Base-by-base conservation (phyloP, 345 rosid genomes). In the Eucalyptus leucophloia region DNA sequence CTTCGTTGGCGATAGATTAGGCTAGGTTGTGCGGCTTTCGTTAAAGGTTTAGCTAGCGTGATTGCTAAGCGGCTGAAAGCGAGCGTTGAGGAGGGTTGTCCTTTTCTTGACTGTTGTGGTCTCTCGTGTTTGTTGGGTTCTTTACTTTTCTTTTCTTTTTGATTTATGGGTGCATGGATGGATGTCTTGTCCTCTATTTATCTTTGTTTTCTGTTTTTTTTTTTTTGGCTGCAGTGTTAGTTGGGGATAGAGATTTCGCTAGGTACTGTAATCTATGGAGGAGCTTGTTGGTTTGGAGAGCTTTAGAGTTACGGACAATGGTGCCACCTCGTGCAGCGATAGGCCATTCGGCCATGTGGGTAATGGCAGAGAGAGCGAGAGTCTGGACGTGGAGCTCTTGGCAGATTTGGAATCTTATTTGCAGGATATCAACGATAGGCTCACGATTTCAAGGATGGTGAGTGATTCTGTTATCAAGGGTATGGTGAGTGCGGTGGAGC, bases 381-480 rank as follows among this genome's bases (percentile, higher is more conserved):
- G 94, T 88, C 90, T 91, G 8, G 92, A 81, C 56, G 92, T 91
- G 88, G 93, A 87, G 45, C 30, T 97, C 30, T 92, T 97, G 19
- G 92, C 94, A 60, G 96, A 95, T 69, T 92, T 95, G 12, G 98
- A 98, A 89, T 93, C 92, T 5, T 96, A 94, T 87, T 92, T 88
- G 91, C 96, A 97, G 16, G 98, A 94, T 92, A 89, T 98, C 32
- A 90, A 87, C 21, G 95, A 93, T 28, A 88, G 96, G 26, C 88
- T 98, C 87, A 92, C 90, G 17, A 89, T 97, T 93, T 97, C 98
- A 5, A 95, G 98, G 87, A 94, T 94, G 94, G 99, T 98, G 49
- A 95, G 91, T 50, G 96, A 97, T 51, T 95, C 99, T 5, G 94
- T 98, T 87, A 91, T 96, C 40, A 97, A 92, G 93, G 99, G 97